These are phyloP conservation scores for Morella rubra DNA, from an alignment of 306 rosid genomes.

Conservation along the genomic window DNA sequence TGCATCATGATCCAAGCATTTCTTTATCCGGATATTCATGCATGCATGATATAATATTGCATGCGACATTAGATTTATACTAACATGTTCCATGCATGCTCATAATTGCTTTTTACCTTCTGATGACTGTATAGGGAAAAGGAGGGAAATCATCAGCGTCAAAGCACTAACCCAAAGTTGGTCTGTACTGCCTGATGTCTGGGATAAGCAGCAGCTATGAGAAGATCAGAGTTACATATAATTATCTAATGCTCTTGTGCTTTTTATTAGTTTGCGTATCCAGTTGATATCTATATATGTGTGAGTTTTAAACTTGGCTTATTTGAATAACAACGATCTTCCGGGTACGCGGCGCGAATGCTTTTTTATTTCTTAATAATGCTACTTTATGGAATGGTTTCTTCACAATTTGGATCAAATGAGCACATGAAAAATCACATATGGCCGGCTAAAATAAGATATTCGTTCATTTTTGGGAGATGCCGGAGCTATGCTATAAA, in stretches of 20 bases:
- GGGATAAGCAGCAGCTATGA: neutral
- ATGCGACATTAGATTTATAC: neutral
- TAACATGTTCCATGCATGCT: neutral
- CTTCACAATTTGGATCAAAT: too few species aligned
- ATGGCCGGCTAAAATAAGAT: too few species aligned
- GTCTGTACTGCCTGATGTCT: neutral
- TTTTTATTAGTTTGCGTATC: neutral
- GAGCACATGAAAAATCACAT: too few species aligned
- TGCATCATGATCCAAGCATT: too few species aligned
- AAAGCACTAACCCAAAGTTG: constrained; percentile 41
- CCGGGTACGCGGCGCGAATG: neutral
- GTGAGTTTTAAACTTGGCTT: neutral
- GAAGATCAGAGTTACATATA: constrained; percentile 2
- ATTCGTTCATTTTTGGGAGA: too few species aligned
- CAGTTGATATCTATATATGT: neutral
- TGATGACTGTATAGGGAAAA: constrained; percentile 55
- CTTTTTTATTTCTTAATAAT: neutral
- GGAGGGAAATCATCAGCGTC: constrained; percentile 51
- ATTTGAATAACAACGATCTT: constrained; percentile 6
- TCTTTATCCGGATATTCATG: too few species aligned
- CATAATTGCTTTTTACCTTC: neutral
- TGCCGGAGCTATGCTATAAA: too few species aligned
- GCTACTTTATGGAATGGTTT: too few species aligned
- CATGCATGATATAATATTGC: neutral
- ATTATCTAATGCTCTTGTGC: neutral